These are phyloP conservation scores for Tubosaeta brunneosetosa DNA, from an alignment of 768 basidiomycete genomes.

Conservation along the genomic window DNA sequence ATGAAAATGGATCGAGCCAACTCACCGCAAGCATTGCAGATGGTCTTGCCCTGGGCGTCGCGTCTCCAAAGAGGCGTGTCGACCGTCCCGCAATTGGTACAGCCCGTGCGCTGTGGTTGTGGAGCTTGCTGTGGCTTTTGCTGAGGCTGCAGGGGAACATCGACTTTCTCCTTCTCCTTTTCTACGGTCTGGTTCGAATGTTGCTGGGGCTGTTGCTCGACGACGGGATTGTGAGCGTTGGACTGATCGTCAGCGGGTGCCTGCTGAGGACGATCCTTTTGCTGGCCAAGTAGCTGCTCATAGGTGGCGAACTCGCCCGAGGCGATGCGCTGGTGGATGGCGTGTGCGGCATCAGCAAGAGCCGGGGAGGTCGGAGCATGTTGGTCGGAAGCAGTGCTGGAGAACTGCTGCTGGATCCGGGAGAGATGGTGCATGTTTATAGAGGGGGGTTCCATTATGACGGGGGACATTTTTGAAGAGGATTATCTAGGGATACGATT, in stretches of 20 bases:
- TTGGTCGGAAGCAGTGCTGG: constrained; percentile 31
- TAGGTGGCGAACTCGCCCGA: constrained; percentile 28
- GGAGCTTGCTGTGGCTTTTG: constrained; percentile 24
- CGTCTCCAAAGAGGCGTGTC: constrained; percentile 83
- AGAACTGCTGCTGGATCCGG: constrained; percentile 45
- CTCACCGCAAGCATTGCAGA: constrained; percentile 92
- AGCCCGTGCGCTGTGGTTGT: constrained; percentile 42
- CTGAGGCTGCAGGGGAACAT: constrained; percentile 24
- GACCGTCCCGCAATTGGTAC: constrained; percentile 72
- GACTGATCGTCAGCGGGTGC: constrained; percentile 13
- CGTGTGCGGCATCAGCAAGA: constrained; percentile 20
- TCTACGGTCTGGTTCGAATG: constrained; percentile 11
- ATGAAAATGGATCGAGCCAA: constrained; percentile 30
- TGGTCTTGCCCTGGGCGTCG: constrained; percentile 72
- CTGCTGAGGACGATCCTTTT: constrained; percentile 29
- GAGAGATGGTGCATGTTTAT: constrained; percentile 50
- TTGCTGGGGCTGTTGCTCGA: constrained; percentile 18
- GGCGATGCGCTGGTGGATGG: constrained; percentile 28
- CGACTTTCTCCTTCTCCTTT: constrained; percentile 31
- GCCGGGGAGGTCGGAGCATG: constrained; percentile 18
- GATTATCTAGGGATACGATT: constrained; percentile 33
- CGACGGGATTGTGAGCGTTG: constrained; percentile 6
- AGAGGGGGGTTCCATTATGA: constrained; percentile 52
- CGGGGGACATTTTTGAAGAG: constrained; percentile 46
- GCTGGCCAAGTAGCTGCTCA: constrained; percentile 28